Conservation (phyloP, 2,329 filamentous ascomycete genomes). For the Cordyceps militaris region DNA sequence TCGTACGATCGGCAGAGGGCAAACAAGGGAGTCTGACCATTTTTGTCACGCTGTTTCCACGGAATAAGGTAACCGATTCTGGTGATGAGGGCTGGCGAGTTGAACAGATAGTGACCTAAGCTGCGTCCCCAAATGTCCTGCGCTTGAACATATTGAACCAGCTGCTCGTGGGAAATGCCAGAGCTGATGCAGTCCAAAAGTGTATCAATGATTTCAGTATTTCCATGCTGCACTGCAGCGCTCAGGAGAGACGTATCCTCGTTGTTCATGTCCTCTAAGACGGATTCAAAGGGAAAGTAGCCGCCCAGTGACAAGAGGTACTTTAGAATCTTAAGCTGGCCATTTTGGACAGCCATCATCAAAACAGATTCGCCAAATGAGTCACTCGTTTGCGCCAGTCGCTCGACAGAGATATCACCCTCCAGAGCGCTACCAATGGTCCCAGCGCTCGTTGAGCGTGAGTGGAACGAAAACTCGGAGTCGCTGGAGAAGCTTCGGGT, state of each 20-base stretch:
- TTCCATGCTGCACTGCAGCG: conserved; percentile 80
- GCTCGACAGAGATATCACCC: conserved; percentile 79
- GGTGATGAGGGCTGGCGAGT: conserved; percentile 73
- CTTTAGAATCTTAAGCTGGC: conserved; percentile 61
- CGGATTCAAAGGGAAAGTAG: conserved; percentile 62
- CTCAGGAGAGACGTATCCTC: conserved; percentile 85
- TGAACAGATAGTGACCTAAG: conserved; percentile 92
- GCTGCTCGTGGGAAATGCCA: conserved; percentile 44
- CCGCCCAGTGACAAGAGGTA: conserved; percentile 74
- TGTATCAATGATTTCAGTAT: conserved; percentile 65
- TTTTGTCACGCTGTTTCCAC: conserved; percentile 89
- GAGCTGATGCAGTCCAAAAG: conserved; percentile 65
- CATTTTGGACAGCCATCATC: conserved; percentile 78
- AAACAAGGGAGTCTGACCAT: conserved; percentile 96
- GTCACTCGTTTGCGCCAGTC: conserved; percentile 64
- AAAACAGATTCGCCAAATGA: conserved; percentile 72
- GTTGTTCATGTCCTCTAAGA: conserved; percentile 80
- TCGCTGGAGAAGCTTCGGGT: conserved; percentile 80
- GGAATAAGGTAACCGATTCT: conserved; percentile 71
- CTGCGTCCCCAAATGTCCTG: conserved; percentile 84
- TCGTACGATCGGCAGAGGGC: conserved; percentile 94
- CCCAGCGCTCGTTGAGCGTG: conserved; percentile 68
- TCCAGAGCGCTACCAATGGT: conserved; percentile 69
- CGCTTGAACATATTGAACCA: conserved; percentile 62
- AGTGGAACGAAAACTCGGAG: conserved; percentile 77